Evolutionary conservation across 2,329 filamentous ascomycete species (phyloP).

Genomic region (Penicillium sp.): DNA sequence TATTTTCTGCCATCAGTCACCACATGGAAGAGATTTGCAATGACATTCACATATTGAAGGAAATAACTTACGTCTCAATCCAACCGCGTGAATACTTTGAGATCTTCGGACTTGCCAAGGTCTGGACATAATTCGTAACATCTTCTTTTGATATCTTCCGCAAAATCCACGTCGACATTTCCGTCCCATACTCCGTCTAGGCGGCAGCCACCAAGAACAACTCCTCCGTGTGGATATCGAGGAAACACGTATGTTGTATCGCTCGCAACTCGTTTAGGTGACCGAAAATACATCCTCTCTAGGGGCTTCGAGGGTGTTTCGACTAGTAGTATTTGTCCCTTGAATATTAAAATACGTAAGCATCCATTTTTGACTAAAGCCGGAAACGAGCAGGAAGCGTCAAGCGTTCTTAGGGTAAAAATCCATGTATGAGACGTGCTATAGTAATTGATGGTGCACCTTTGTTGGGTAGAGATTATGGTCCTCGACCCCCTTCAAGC

Average conservation of each 20-base stretch:
- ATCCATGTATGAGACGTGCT: neutral
- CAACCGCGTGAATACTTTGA: conserved; percentile 6
- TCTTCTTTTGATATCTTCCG: conserved; percentile 30
- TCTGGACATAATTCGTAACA: conserved; percentile 31
- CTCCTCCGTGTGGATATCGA: neutral
- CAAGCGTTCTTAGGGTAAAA: no score
- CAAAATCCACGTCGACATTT: conserved; percentile 28
- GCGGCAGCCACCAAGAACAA: conserved; percentile 2
- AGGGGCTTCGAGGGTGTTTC: neutral
- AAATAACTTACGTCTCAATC: conserved; percentile 2
- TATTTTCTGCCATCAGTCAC: neutral
- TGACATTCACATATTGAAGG: no score
- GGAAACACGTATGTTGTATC: conserved; percentile 7
- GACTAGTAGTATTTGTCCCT: conserved; percentile 5
- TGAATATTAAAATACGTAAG: no score
- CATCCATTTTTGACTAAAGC: no score
- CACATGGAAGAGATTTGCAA: neutral
- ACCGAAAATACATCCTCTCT: conserved; percentile 4
- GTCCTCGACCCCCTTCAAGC: neutral
- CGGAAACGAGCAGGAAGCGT: no score
- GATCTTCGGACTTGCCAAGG: conserved; percentile 18
- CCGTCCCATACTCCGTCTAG: conserved; percentile 23
- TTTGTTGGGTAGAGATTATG: conserved; percentile 1
- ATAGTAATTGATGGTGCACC: neutral
- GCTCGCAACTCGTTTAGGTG: neutral